Evolutionary conservation across 2,329 filamentous ascomycete species (phyloP).

Genomic region (Exophiala phaeomuriformis): DNA sequence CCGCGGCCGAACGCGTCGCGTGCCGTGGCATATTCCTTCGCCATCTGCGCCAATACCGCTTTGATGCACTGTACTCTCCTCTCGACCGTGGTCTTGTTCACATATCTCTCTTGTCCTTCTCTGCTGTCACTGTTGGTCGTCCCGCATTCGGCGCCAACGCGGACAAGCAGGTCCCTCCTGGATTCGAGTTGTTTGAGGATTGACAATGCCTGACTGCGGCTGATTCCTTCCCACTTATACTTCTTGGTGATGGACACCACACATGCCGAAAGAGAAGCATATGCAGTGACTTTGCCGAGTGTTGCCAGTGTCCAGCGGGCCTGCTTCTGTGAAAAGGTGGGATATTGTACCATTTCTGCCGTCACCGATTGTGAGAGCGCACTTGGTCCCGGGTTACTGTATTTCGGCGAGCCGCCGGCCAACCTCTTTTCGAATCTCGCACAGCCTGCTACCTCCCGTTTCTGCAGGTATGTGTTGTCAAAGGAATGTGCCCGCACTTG

Average conservation of each 20-base stretch:
- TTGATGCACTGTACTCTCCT: background rate
- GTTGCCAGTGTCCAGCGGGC: conserved; percentile 2
- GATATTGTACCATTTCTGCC: conserved; percentile 3
- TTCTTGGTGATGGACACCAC: background rate
- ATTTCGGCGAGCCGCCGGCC: background rate
- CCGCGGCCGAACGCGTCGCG: background rate
- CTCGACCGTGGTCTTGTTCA: background rate
- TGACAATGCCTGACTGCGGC: background rate
- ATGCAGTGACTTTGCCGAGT: background rate
- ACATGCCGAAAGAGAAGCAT: background rate
- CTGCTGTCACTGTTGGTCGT: background rate
- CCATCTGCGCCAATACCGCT: background rate
- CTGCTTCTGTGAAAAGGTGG: background rate
- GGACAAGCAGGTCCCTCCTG: background rate
- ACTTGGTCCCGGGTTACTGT: background rate
- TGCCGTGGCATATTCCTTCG: background rate
- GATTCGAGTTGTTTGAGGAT: background rate
- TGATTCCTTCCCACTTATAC: conserved; percentile 1
- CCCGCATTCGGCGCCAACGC: background rate
- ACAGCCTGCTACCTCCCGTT: background rate
- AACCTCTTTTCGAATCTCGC: background rate
- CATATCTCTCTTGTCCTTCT: background rate
- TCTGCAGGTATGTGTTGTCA: background rate
- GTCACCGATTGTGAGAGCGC: background rate
- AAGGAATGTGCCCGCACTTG: background rate